These are phyloP conservation scores for Rhytidhysteron rufulum DNA, from an alignment of 2,329 filamentous ascomycete species.

Conservation along the genomic window DNA sequence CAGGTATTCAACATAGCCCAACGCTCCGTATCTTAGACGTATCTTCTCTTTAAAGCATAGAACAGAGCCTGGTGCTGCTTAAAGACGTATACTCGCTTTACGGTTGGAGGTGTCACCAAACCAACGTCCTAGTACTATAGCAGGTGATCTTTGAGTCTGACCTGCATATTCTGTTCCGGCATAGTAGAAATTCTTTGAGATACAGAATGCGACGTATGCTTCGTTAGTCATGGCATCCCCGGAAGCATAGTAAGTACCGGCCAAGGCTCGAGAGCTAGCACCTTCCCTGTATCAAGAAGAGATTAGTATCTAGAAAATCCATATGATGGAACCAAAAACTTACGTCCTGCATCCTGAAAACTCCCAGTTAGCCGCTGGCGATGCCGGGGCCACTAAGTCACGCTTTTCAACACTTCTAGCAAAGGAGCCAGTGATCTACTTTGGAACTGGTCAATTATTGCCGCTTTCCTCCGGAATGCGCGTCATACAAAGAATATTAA, in stretches of 20 bases:
- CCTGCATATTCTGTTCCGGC: constrained; percentile 26
- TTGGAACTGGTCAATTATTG: background rate
- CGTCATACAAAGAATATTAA: constrained; percentile 11
- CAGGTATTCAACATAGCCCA: too few species aligned
- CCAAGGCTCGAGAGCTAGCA: constrained; percentile 9
- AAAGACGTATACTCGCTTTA: too few species aligned
- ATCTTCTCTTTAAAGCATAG: too few species aligned
- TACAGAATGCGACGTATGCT: constrained; percentile 20
- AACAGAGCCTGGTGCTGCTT: too few species aligned
- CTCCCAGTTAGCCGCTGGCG: constrained; percentile 14
- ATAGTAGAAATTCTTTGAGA: constrained; percentile 16
- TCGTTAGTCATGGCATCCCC: constrained; percentile 19
- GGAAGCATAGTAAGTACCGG: constrained; percentile 6
- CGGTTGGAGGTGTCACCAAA: too few species aligned
- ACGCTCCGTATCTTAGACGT: too few species aligned
- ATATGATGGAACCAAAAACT: constrained; percentile 1
- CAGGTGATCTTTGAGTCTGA: too few species aligned
- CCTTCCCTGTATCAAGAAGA: constrained; percentile 2
- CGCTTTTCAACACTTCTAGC: background rate
- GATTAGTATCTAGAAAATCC: background rate
- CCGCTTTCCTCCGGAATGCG: too few species aligned
- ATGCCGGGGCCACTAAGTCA: constrained; percentile 2
- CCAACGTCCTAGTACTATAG: too few species aligned
- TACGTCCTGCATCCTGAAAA: constrained; percentile 28
- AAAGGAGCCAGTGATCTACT: constrained; percentile 3